These are phyloP conservation scores for Heliamphora exappendiculata DNA, from an alignment of 148 eudicot species.

Conservation along the genomic window DNA sequence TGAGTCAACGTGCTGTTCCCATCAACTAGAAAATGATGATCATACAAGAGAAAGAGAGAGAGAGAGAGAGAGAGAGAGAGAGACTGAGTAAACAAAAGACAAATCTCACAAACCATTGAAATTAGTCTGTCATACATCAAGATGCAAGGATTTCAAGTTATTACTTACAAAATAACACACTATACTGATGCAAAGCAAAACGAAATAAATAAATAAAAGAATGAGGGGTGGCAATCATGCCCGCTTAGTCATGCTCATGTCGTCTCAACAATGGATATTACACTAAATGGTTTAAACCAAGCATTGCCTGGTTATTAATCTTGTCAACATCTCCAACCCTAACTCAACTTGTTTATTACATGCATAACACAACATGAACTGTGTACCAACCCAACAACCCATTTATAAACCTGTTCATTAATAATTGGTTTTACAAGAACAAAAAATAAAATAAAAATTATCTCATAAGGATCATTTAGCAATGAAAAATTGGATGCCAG, in stretches of 20 bases:
- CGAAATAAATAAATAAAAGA: background rate
- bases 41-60: background rate
- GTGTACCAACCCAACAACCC: background rate
- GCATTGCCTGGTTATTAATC: background rate
- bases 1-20: constrained; percentile 4
- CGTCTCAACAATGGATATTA: too few species aligned
- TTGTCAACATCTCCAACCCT: background rate
- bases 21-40: constrained; percentile 4
- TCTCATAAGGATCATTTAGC: too few species aligned
- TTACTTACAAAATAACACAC: background rate
- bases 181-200: background rate
- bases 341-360: background rate
- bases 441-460: too few species aligned
- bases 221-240: too few species aligned
- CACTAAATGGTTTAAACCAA: background rate
- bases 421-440: background rate
- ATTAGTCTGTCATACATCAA: background rate
- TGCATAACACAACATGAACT: background rate
- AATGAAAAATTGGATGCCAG: too few species aligned
- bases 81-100: background rate
- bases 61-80: background rate
- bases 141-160: background rate
- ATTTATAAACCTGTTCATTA: background rate
- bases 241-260: too few species aligned
- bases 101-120: background rate